phyloP scores from a whole-genome alignment of 2,329 filamentous ascomycete species.

The Rutstroemia sp. region DNA sequence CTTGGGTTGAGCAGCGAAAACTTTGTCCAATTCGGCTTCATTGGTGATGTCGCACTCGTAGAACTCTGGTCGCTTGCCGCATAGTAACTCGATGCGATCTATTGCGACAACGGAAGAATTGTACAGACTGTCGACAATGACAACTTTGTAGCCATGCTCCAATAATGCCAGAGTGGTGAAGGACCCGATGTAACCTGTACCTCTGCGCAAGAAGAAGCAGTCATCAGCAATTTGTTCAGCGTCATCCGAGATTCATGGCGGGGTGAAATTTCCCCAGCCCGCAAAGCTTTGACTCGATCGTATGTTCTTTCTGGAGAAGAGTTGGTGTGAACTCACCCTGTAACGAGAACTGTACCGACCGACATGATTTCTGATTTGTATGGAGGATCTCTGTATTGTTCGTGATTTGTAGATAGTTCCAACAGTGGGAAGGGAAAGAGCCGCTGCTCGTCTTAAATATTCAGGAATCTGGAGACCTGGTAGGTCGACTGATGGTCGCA shows the following conservation, averaged over 20 bases:
- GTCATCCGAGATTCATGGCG: conserved; percentile 7
- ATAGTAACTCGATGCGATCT: conserved; percentile 91
- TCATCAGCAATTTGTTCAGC: conserved; percentile 11
- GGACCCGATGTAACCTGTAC: conserved; percentile 97
- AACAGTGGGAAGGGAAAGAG: neutral
- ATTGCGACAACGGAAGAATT: conserved; percentile 89
- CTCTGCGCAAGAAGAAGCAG: conserved; percentile 42
- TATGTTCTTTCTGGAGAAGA: neutral
- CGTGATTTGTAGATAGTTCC: neutral
- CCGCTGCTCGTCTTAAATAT: neutral
- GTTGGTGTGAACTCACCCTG: conserved; percentile 58
- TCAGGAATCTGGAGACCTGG: neutral
- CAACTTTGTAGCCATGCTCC: conserved; percentile 89
- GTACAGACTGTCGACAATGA: conserved; percentile 94
- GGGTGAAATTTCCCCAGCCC: conserved; percentile 7
- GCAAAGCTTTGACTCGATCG: neutral
- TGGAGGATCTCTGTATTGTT: neutral
- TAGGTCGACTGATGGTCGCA: neutral
- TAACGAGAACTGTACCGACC: conserved; percentile 82
- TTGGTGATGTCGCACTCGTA: conserved; percentile 84
- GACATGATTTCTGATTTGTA: conserved; percentile 47
- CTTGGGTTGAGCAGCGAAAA: conserved; percentile 82
- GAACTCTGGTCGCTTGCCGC: conserved; percentile 79
- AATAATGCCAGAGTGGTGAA: conserved; percentile 92
- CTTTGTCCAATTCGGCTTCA: conserved; percentile 71